Percentiles rank a stretch among this genome's conserved stretches.
Conservation (phyloP, 768 basidiomycete genomes). For the Termitomyces sp. region DNA sequence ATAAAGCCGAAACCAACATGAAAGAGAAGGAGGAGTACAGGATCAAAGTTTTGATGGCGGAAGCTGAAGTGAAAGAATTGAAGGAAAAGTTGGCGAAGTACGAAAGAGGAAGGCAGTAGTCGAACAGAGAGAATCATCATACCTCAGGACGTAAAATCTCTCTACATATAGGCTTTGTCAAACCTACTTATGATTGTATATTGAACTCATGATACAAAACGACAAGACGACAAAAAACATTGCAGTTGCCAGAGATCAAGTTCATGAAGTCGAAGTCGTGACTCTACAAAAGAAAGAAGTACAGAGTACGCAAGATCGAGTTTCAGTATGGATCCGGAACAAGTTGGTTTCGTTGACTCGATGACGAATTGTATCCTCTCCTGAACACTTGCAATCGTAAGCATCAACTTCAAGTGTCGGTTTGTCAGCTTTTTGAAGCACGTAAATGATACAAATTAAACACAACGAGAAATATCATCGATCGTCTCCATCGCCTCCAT, state of each 20-base stretch:
- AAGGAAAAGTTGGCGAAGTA: neutral
- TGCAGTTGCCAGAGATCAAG: neutral
- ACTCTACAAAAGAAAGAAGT: no score
- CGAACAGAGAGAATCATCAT: neutral
- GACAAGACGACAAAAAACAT: neutral
- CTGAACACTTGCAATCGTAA: neutral
- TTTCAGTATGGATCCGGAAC: neutral
- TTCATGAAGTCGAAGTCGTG: no score
- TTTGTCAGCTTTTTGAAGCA: neutral
- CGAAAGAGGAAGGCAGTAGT: neutral
- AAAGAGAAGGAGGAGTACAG: neutral
- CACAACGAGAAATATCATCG: neutral
- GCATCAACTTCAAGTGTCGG: neutral
- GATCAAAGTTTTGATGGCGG: neutral
- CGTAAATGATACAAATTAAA: neutral
- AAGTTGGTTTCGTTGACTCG: no score
- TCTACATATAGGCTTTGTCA: neutral
- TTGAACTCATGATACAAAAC: neutral
- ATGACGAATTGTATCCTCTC: no score
- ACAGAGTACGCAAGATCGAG: neutral
- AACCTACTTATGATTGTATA: neutral
- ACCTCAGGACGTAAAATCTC: neutral
- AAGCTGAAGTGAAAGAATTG: neutral
- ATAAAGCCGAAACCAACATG: neutral
- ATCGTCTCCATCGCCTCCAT: slow-evolving; percentile 10